Evolutionary conservation across 2,329 filamentous ascomycete species (phyloP).

Genomic region (Exophiala bonariae): DNA sequence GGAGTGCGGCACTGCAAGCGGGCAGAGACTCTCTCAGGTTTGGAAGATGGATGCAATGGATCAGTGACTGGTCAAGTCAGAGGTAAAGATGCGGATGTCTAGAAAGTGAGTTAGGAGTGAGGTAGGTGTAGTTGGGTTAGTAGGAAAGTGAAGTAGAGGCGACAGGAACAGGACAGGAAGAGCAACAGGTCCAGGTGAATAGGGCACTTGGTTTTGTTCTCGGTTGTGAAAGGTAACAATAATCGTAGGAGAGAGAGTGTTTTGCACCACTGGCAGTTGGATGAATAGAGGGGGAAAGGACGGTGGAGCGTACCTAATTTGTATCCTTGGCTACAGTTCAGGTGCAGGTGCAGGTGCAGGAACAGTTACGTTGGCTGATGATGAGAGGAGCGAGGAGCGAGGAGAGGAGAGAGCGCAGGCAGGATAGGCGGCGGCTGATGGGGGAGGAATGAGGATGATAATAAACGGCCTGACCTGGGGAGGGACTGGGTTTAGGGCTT

Average conservation of each 20-base stretch:
- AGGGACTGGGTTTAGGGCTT: no score
- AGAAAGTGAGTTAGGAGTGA: conserved; percentile 2
- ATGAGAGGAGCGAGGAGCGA: conserved; percentile 5
- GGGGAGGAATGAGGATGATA: background rate
- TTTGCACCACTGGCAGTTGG: background rate
- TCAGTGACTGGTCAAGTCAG: background rate
- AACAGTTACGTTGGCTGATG: background rate
- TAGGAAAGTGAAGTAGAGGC: conserved; percentile 1
- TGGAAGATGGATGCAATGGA: background rate
- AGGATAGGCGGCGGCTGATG: background rate
- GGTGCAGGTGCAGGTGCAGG: no score
- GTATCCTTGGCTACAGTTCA: background rate
- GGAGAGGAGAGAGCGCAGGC: conserved; percentile 15
- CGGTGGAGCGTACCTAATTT: background rate
- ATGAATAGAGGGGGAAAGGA: background rate
- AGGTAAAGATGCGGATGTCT: background rate
- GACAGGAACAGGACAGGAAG: conserved; percentile 1
- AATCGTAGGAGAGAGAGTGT: no score
- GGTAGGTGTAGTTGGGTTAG: background rate
- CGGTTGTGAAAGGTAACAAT: no score
- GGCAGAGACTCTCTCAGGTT: conserved; percentile 1
- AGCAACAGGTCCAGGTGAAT: background rate
- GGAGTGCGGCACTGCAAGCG: conserved; percentile 4
- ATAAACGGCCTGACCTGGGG: background rate
- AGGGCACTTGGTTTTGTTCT: no score